A percentile compares a stretch with the other conserved stretches of the same genome.
Evolutionary conservation across 352 stramenopile species (phyloP).

Genomic region (Phytophthora constricta): DNA sequence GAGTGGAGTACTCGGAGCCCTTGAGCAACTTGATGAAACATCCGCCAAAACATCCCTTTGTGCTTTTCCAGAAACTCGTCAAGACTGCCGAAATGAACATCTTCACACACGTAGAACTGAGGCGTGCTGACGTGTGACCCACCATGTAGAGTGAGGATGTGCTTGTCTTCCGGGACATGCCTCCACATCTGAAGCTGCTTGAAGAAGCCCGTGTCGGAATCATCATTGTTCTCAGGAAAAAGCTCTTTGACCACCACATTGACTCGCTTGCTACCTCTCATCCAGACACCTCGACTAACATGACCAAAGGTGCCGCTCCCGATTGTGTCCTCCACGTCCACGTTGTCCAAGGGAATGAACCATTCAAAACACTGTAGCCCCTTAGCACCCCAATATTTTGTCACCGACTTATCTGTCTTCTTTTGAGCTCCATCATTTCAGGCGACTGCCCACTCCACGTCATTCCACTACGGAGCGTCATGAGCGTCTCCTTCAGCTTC

Average conservation of each 20-base stretch:
- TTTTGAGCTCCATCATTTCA: conserved; percentile 11
- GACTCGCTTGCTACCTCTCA: conserved; percentile 18
- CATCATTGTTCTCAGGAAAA: background rate
- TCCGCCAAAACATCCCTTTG: conserved; percentile 13
- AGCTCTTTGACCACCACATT: conserved; percentile 3
- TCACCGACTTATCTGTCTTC: conserved; percentile 1
- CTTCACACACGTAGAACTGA: background rate
- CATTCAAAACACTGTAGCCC: no score
- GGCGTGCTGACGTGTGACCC: conserved; percentile 32
- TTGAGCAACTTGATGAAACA: conserved; percentile 12
- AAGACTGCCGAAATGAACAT: background rate
- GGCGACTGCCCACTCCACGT: conserved; percentile 5
- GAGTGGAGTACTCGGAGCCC: conserved; percentile 14
- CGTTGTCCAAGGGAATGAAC: conserved; percentile 9
- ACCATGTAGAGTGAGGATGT: conserved; percentile 41
- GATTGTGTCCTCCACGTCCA: no score
- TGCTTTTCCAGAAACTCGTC: background rate
- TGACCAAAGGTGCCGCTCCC: background rate
- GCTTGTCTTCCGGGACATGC: conserved; percentile 25
- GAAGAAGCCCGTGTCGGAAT: conserved; percentile 12
- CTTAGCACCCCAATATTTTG: background rate
- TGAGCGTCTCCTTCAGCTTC: conserved; percentile 15
- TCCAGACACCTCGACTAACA: background rate
- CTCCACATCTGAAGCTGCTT: conserved; percentile 39
- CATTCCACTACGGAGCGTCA: conserved; percentile 18